Evolutionary conservation across 208 protist genomes (phyloP).

Genomic region (Trypanosoma lewisi): DNA sequence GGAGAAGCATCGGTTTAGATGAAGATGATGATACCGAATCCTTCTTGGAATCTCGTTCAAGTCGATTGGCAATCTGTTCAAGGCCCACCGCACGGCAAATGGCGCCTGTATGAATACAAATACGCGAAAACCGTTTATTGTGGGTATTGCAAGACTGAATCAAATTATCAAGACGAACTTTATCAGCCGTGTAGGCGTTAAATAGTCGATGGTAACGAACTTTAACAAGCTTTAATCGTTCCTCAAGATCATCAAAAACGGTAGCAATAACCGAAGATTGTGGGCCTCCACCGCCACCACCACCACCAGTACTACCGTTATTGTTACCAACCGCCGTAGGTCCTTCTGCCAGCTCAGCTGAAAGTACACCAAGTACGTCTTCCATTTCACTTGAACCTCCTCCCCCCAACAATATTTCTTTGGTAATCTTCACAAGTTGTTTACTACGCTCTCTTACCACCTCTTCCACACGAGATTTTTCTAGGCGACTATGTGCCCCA

Average conservation of each 20-base stretch:
- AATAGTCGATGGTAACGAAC: slow-evolving; percentile 36
- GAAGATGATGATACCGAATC: background rate
- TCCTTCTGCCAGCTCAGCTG: slow-evolving; percentile 5
- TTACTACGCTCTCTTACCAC: slow-evolving; percentile 33
- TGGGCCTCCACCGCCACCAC: slow-evolving; percentile 13
- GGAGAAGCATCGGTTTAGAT: slow-evolving; percentile 19
- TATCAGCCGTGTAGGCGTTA: slow-evolving; percentile 32
- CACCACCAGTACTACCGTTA: slow-evolving; percentile 18
- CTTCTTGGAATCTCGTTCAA: slow-evolving; percentile 15
- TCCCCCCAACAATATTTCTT: slow-evolving; percentile 29
- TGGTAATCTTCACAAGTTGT: slow-evolving; percentile 39
- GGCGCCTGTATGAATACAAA: slow-evolving; percentile 22
- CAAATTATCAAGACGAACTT: slow-evolving; percentile 44
- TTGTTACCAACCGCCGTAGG: background rate
- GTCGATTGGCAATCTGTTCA: slow-evolving; percentile 11
- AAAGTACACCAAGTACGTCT: slow-evolving; percentile 9
- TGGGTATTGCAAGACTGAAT: slow-evolving; percentile 34
- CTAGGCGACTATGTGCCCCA: slow-evolving; percentile 39
- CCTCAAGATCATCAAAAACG: slow-evolving; percentile 52
- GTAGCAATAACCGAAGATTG: background rate
- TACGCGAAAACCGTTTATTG: slow-evolving; percentile 26
- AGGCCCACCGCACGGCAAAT: slow-evolving; percentile 29
- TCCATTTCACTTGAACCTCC: slow-evolving; percentile 19
- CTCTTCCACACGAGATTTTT: slow-evolving; percentile 45
- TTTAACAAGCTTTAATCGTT: slow-evolving; percentile 58